phyloP scores from a whole-genome alignment of 2,329 filamentous ascomycete genomes.

The Aureobasidium sp. region DNA sequence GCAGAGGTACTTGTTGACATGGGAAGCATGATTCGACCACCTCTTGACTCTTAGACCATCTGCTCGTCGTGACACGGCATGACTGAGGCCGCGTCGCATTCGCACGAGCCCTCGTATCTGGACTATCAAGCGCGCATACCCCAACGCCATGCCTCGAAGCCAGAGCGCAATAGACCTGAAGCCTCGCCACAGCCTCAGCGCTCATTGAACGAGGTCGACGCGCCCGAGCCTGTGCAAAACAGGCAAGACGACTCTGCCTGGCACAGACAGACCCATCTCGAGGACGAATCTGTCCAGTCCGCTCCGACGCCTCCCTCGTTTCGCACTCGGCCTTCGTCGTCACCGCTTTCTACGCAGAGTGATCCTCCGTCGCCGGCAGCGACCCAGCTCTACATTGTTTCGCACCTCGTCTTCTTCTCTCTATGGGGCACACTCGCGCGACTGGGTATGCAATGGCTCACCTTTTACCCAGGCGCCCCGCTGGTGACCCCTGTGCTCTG shows the following conservation, averaged over 20 bases:
- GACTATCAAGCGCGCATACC: not conserved
- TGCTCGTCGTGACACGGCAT: not conserved
- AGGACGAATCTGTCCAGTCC: slow-evolving; percentile 41
- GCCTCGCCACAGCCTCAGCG: not conserved
- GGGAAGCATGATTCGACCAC: not conserved
- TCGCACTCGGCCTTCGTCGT: slow-evolving; percentile 14
- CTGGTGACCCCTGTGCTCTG: slow-evolving; percentile 70
- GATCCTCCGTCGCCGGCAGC: slow-evolving; percentile 20
- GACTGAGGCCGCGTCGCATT: not conserved
- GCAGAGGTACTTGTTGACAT: not conserved
- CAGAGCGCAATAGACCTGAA: not conserved
- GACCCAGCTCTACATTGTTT: slow-evolving; percentile 55
- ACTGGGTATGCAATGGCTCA: slow-evolving; percentile 71
- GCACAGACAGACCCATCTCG: slow-evolving; percentile 8
- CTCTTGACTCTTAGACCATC: not conserved
- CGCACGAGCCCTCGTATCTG: not conserved
- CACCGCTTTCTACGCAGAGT: not conserved
- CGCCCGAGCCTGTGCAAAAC: slow-evolving; percentile 18
- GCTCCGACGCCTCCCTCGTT: slow-evolving; percentile 27
- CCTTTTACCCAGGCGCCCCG: slow-evolving; percentile 70
- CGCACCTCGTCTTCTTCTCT: slow-evolving; percentile 79
- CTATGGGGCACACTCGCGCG: slow-evolving; percentile 78
- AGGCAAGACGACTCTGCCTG: not conserved
- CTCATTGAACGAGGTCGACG: slow-evolving; percentile 17
- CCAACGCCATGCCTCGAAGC: not conserved